Percentiles rank a stretch among this genome's conserved stretches.
Conservation (phyloP, 192 early-diverging fungal species). For the Linnemannia exigua region DNA sequence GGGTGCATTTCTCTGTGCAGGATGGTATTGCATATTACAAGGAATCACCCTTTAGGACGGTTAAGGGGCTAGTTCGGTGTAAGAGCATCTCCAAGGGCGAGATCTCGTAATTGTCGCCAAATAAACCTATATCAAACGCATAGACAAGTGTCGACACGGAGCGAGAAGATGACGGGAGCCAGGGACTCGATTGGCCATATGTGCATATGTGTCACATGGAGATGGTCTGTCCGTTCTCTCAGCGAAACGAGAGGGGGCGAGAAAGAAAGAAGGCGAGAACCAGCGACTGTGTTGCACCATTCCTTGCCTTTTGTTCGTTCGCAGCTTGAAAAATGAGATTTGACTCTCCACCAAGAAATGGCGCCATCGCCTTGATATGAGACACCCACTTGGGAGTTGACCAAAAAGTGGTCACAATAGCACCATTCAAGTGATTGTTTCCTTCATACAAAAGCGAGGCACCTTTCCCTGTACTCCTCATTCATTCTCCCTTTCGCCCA, state of each 20-base stretch:
- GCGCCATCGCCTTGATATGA: not conserved
- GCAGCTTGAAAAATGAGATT: conserved; percentile 2
- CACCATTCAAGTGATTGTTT: not conserved
- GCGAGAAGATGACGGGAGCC: conserved; percentile 1
- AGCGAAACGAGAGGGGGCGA: not conserved
- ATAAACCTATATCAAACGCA: not conserved
- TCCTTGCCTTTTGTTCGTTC: too few relatives aligned
- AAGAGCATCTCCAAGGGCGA: conserved; percentile 42
- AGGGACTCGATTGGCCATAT: not conserved
- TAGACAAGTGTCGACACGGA: not conserved
- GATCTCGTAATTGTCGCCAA: conserved; percentile 28
- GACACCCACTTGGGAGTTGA: too few relatives aligned
- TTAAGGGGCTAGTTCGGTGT: conserved; percentile 41
- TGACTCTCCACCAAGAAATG: conserved; percentile 1
- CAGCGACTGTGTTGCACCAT: not conserved
- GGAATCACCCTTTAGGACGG: conserved; percentile 45
- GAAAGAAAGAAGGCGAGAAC: not conserved
- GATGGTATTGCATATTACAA: conserved; percentile 54
- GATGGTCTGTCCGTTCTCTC: not conserved
- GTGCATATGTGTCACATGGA: not conserved
- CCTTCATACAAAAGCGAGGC: not conserved
- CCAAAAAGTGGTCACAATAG: conserved; percentile 10
- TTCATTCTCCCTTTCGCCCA: not conserved
- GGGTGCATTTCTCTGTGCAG: conserved; percentile 36
- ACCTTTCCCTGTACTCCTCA: not conserved